Percentiles rank a stretch among this genome's conserved stretches.
These are phyloP conservation scores for Dissophora ornata DNA, from an alignment of 192 early-diverging fungal species.

Conservation along the genomic window DNA sequence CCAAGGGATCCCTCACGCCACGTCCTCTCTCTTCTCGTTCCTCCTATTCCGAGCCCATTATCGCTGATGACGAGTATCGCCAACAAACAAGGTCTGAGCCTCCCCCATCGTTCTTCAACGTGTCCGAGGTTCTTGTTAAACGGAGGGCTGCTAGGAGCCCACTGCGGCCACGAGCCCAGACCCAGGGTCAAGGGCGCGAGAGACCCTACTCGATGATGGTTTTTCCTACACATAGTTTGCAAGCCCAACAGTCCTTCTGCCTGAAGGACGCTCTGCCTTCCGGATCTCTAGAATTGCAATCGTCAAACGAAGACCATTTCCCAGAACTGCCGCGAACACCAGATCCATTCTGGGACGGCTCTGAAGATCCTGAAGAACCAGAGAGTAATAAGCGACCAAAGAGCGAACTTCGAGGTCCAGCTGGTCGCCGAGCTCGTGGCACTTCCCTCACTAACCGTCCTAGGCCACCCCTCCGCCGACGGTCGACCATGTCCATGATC, in stretches of 20 bases:
- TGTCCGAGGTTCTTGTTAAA: too few relatives aligned
- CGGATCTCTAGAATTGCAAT: too few relatives aligned
- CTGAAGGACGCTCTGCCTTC: background rate
- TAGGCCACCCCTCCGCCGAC: background rate
- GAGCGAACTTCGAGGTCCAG: conserved; percentile 6
- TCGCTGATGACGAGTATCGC: too few relatives aligned
- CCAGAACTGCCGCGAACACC: background rate
- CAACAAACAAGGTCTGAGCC: too few relatives aligned
- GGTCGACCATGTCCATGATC: too few relatives aligned
- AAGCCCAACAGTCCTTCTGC: too few relatives aligned
- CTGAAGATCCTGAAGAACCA: background rate
- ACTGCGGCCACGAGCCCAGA: background rate
- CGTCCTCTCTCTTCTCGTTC: too few relatives aligned
- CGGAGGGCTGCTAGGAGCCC: background rate
- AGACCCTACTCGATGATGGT: background rate
- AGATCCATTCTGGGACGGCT: background rate
- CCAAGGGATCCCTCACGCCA: too few relatives aligned
- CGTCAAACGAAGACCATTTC: background rate
- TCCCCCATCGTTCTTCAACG: too few relatives aligned
- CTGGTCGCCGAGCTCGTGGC: background rate
- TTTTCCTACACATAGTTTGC: background rate
- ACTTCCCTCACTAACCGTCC: background rate
- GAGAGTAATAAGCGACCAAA: conserved; percentile 19
- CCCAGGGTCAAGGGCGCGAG: background rate
- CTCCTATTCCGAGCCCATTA: too few relatives aligned